phyloP scores from a whole-genome alignment of 129 eudicot genomes.

The Daucus carota region DH1_v3.0 NC_030382.2:43348501-43349000 shows the following conservation, averaged over 20 bases:
- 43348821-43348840: not conserved
- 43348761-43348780: not conserved
- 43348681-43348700: not conserved
- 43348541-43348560: not conserved
- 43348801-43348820: not conserved
- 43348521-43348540: not conserved
- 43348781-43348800: not conserved
- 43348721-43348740: not conserved
- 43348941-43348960: conserved; percentile 83
- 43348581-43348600: not conserved
- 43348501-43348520: not conserved
- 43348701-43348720: not conserved
- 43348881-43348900: conserved; percentile 94
- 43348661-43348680: not conserved
- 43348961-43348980: conserved; percentile 15
- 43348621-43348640: not conserved
- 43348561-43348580: not conserved
- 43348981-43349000: not conserved
- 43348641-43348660: not conserved
- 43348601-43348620: not conserved
- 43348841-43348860: not conserved
- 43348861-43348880: conserved; percentile 77
- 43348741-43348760: no score
- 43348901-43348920: conserved; percentile 78
- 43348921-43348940: conserved; percentile 78